phyloP scores from a whole-genome alignment of 75 land plant genomes.

The Azolla pinnata region DNA sequence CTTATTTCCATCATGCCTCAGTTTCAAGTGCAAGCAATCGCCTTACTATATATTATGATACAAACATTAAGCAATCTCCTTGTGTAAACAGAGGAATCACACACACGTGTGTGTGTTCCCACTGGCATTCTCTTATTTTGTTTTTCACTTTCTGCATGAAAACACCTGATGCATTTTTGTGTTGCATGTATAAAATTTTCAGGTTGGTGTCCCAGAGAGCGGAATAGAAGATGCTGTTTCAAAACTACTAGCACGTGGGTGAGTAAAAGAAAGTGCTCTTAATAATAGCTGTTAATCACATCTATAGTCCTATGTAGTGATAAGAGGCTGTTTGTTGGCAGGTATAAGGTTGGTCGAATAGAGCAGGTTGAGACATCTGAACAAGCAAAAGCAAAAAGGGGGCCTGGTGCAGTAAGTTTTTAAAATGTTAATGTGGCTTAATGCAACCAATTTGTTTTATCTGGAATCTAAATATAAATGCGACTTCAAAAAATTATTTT shows the following conservation, averaged over 20 bases:
- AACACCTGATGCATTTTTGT: no score
- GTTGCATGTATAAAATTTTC: not conserved
- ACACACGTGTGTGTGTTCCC: no score
- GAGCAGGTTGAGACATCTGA: slow-evolving; percentile 85
- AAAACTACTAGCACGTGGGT: slow-evolving; percentile 84
- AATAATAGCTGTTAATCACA: not conserved
- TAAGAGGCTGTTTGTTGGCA: slow-evolving; percentile 13
- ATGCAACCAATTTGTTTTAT: not conserved
- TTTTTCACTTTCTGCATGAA: no score
- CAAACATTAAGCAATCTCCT: no score
- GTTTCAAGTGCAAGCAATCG: no score
- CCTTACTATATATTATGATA: no score
- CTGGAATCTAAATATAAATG: not conserved
- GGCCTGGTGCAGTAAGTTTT: slow-evolving; percentile 61
- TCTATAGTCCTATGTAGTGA: not conserved
- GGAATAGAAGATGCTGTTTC: slow-evolving; percentile 92
- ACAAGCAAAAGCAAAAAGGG: slow-evolving; percentile 70
- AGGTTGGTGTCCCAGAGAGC: slow-evolving; percentile 93
- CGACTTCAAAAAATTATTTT: not conserved
- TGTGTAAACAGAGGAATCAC: no score
- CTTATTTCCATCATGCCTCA: no score
- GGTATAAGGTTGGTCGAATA: slow-evolving; percentile 88
- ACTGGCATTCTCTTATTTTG: no score
- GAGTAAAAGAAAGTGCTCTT: slow-evolving; percentile 11
- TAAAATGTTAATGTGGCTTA: not conserved